phyloP scores from a whole-genome alignment of 768 basidiomycete genomes.

The Guyanaporus albipodus region DNA sequence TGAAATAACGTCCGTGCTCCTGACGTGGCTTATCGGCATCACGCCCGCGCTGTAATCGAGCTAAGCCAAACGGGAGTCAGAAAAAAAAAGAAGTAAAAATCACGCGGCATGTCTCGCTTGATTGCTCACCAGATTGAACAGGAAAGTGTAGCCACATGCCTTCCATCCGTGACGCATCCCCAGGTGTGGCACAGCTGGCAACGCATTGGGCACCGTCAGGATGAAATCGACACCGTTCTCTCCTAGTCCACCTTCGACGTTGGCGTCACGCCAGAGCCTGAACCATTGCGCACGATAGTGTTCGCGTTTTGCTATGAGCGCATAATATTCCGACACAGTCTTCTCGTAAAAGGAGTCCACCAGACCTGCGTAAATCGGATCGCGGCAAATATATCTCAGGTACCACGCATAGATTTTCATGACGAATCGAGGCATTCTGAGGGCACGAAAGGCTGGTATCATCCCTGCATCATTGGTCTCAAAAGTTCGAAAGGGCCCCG shows the following conservation, averaged over 20 bases:
- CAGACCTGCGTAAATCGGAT: slow-evolving; percentile 51
- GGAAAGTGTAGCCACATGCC: slow-evolving; percentile 59
- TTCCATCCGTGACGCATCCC: slow-evolving; percentile 52
- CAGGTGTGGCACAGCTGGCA: slow-evolving; percentile 55
- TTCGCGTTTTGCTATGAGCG: slow-evolving; percentile 43
- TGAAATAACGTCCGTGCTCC: slow-evolving; percentile 32
- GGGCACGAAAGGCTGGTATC: slow-evolving; percentile 34
- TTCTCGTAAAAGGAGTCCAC: slow-evolving; percentile 48
- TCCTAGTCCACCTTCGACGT: slow-evolving; percentile 24
- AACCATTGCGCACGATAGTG: slow-evolving; percentile 41
- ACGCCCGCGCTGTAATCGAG: slow-evolving; percentile 45
- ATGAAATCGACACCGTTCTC: slow-evolving; percentile 57
- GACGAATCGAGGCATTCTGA: slow-evolving; percentile 45
- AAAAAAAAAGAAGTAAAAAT: neutral
- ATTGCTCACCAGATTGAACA: slow-evolving; percentile 59
- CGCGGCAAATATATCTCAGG: slow-evolving; percentile 47
- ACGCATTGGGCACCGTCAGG: slow-evolving; percentile 56
- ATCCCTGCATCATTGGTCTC: slow-evolving; percentile 52
- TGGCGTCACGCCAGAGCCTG: slow-evolving; percentile 28
- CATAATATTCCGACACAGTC: slow-evolving; percentile 47
- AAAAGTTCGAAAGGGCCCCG: slow-evolving; percentile 32
- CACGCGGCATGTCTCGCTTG: neutral
- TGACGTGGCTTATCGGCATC: slow-evolving; percentile 42
- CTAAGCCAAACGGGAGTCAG: slow-evolving; percentile 16
- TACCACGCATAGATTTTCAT: slow-evolving; percentile 49